These are phyloP conservation scores for Babjeviella inositovora DNA, from an alignment of 805 yeast species.

Conservation along the genomic window DNA sequence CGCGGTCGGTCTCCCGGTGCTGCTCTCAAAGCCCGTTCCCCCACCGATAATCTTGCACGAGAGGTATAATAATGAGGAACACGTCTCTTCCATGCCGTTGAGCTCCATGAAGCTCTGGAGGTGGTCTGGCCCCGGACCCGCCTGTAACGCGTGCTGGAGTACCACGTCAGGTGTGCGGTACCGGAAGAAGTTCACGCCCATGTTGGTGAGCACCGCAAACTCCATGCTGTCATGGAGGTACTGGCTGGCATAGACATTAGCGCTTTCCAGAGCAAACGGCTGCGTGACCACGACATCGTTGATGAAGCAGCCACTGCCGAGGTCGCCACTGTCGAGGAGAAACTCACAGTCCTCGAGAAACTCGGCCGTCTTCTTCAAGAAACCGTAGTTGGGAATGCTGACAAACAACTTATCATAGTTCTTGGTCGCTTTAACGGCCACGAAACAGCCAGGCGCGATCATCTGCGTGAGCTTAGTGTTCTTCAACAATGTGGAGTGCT, in stretches of 20 bases:
- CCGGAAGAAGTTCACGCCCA: conserved; percentile 62
- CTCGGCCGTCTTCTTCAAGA: conserved; percentile 54
- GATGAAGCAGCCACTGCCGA: conserved; percentile 8
- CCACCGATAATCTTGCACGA: too few species aligned
- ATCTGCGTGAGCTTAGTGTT: conserved; percentile 43
- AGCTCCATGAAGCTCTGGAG: conserved; percentile 56
- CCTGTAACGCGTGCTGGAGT: conserved; percentile 43
- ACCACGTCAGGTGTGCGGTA: conserved; percentile 71
- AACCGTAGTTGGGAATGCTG: conserved; percentile 75
- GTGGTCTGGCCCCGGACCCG: conserved; percentile 50
- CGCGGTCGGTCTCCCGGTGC: too few species aligned
- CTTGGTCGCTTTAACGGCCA: conserved; percentile 32
- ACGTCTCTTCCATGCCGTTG: conserved; percentile 81
- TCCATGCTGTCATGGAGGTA: conserved; percentile 50
- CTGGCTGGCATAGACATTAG: conserved; percentile 73
- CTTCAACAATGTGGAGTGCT: conserved; percentile 2
- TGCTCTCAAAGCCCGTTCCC: too few species aligned
- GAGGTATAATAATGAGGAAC: conserved; percentile 73
- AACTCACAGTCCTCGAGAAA: conserved; percentile 74
- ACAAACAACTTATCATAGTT: conserved; percentile 41
- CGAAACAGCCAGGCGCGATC: conserved; percentile 75
- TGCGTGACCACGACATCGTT: too few species aligned
- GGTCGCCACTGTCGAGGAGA: conserved; percentile 14
- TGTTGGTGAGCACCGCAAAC: conserved; percentile 70
- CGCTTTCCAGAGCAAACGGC: background rate